phyloP scores from a whole-genome alignment of 805 yeast genomes.

The Ogataea populi-albae region DNA sequence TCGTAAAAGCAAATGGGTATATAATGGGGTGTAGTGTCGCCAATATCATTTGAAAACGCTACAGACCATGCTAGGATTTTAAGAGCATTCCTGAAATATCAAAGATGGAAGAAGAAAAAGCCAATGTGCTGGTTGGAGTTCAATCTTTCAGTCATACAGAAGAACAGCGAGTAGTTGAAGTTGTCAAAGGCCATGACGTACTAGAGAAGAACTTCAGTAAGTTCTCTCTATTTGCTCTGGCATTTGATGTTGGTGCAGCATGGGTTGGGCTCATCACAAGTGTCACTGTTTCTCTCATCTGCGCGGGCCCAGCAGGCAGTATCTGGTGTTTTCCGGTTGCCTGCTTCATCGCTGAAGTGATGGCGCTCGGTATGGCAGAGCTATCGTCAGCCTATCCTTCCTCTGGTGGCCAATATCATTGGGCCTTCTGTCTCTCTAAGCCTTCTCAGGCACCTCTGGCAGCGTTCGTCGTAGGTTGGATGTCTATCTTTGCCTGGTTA shows the following conservation, averaged over 20 bases:
- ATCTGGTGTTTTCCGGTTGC: slow-evolving; percentile 36
- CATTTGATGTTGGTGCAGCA: slow-evolving; percentile 14
- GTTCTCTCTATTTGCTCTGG: slow-evolving; percentile 11
- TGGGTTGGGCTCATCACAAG: slow-evolving; percentile 15
- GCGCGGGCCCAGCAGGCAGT: slow-evolving; percentile 15
- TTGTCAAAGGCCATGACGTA: slow-evolving; percentile 11
- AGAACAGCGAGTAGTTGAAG: slow-evolving; percentile 3
- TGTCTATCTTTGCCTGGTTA: slow-evolving; percentile 22
- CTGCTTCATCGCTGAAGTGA: slow-evolving; percentile 46
- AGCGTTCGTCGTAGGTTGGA: slow-evolving; percentile 28
- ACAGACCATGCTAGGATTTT: too few relatives aligned
- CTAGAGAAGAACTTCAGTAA: slow-evolving; percentile 12
- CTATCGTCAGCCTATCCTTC: slow-evolving; percentile 33
- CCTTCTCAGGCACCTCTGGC: slow-evolving; percentile 15
- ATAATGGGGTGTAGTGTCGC: too few relatives aligned
- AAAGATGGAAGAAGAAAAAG: slow-evolving; percentile 2
- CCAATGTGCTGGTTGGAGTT: not conserved
- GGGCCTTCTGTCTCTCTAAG: slow-evolving; percentile 32
- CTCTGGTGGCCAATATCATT: slow-evolving; percentile 34
- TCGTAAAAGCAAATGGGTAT: too few relatives aligned
- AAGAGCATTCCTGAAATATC: too few relatives aligned
- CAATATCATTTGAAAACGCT: too few relatives aligned
- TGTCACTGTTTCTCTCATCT: slow-evolving; percentile 9
- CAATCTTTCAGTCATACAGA: slow-evolving; percentile 4
- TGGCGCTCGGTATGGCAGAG: slow-evolving; percentile 56